Conservation (phyloP, 192 early-diverging fungal species). For the Backusella parvicylindrica region DNA sequence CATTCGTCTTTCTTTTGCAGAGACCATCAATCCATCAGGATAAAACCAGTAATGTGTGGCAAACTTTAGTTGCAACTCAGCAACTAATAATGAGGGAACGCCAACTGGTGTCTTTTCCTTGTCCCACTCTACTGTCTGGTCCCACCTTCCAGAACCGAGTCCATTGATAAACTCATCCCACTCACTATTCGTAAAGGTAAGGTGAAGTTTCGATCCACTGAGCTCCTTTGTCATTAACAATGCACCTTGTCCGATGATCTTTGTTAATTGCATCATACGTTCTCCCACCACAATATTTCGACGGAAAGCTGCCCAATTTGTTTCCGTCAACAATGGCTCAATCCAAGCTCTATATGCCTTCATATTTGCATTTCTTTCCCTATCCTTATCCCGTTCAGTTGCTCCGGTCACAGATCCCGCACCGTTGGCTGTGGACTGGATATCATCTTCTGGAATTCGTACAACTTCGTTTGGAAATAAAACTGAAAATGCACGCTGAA, state of each 20-base stretch:
- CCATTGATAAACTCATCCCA: conserved; percentile 40
- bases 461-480: conserved; percentile 28
- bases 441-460: conserved; percentile 3
- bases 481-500: conserved; percentile 23
- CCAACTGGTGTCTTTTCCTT: neutral
- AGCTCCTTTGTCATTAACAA: conserved; percentile 49
- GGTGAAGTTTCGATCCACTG: conserved; percentile 41
- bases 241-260: conserved; percentile 38
- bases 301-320: conserved; percentile 40
- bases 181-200: conserved; percentile 42
- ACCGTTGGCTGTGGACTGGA: neutral
- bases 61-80: conserved; percentile 25
- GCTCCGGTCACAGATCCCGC: neutral
- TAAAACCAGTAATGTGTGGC: conserved; percentile 22
- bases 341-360: conserved; percentile 36
- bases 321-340: conserved; percentile 33
- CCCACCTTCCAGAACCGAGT: conserved; percentile 21
- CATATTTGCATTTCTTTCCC: conserved; percentile 37
- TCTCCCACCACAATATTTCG: conserved; percentile 41
- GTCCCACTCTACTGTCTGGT: conserved; percentile 20
- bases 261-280: conserved; percentile 35
- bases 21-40: conserved; percentile 12
- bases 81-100: conserved; percentile 14
- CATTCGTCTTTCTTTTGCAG: neutral
- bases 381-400: conserved; percentile 24